Conservation (phyloP, 2,329 filamentous ascomycete genomes). For the Alternaria incomplexa region DNA sequence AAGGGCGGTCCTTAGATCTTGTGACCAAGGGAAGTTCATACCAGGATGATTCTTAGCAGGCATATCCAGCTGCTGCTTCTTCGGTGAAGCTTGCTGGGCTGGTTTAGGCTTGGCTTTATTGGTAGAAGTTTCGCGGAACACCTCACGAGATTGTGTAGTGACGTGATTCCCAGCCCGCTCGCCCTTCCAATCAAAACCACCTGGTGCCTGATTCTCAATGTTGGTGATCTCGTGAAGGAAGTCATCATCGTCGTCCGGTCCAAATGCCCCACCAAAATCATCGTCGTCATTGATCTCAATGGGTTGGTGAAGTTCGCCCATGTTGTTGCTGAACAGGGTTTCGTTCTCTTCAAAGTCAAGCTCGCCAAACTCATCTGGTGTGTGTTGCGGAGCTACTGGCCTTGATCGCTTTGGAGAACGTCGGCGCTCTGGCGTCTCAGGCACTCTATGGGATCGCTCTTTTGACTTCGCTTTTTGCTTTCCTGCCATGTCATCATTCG, state of each 20-base stretch:
- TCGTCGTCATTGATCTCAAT: slow-evolving; percentile 19
- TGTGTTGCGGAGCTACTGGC: slow-evolving; percentile 1
- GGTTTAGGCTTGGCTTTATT: slow-evolving; percentile 26
- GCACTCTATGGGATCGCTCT: slow-evolving; percentile 26
- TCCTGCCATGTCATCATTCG: background rate
- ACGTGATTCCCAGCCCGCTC: slow-evolving; percentile 24
- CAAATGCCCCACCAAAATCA: slow-evolving; percentile 36
- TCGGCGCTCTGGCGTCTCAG: slow-evolving; percentile 32
- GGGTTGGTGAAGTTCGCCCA: slow-evolving; percentile 13
- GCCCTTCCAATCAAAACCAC: slow-evolving; percentile 37
- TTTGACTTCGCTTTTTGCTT: slow-evolving; percentile 3
- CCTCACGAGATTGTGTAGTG: slow-evolving; percentile 19
- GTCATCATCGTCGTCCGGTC: slow-evolving; percentile 40
- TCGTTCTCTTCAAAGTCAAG: slow-evolving; percentile 35
- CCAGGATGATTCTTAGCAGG: slow-evolving; percentile 50
- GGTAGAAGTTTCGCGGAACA: slow-evolving; percentile 42
- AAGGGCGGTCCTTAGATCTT: slow-evolving; percentile 80
- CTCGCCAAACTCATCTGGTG: slow-evolving; percentile 31
- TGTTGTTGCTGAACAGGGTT: slow-evolving; percentile 17
- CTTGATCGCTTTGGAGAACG: slow-evolving; percentile 16
- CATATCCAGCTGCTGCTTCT: slow-evolving; percentile 34
- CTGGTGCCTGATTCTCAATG: slow-evolving; percentile 48
- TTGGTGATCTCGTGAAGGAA: slow-evolving; percentile 51
- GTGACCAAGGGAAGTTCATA: slow-evolving; percentile 71
- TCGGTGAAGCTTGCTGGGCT: slow-evolving; percentile 30